A percentile compares a stretch with the other conserved stretches of the same genome.
Conservation (phyloP, 148 eudicot species). For the Spergularia marina region DNA sequence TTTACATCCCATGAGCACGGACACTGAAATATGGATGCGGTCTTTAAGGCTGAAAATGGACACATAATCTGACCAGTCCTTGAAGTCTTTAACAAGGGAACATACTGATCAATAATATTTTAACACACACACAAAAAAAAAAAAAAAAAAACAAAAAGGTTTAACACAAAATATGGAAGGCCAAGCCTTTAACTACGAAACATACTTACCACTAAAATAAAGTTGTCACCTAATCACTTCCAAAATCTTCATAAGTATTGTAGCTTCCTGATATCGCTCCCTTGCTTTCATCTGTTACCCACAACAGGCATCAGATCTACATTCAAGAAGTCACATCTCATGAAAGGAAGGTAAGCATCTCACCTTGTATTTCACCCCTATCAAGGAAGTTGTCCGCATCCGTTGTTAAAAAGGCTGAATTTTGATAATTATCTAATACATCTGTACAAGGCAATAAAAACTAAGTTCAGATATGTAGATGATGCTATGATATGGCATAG, state of each 20-base stretch:
- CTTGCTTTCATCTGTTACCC: constrained; percentile 31
- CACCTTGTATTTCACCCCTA: constrained; percentile 59
- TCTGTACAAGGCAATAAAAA: constrained; percentile 31
- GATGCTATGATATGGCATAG: not conserved
- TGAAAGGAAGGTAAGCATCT: constrained; percentile 15
- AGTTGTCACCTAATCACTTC: constrained; percentile 44
- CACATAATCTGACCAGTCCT: no score
- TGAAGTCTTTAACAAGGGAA: not conserved
- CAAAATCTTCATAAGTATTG: constrained; percentile 47
- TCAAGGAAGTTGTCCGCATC: constrained; percentile 49
- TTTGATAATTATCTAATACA: constrained; percentile 52
- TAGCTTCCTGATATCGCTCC: constrained; percentile 38
- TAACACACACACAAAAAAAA: not conserved
- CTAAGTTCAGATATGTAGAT: constrained; percentile 10
- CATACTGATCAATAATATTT: not conserved
- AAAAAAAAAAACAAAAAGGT: not conserved
- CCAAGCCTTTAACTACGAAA: not conserved
- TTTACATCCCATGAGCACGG: no score
- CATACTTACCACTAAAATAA: constrained; percentile 29
- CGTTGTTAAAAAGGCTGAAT: constrained; percentile 46
- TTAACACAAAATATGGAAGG: not conserved
- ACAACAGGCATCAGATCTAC: constrained; percentile 7
- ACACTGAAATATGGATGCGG: no score
- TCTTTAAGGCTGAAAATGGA: no score
- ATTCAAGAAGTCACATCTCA: constrained; percentile 3